Percentiles rank a stretch among this genome's conserved stretches.
phyloP scores from a whole-genome alignment of 345 rosid species.

The Populus deltoides region DNA sequence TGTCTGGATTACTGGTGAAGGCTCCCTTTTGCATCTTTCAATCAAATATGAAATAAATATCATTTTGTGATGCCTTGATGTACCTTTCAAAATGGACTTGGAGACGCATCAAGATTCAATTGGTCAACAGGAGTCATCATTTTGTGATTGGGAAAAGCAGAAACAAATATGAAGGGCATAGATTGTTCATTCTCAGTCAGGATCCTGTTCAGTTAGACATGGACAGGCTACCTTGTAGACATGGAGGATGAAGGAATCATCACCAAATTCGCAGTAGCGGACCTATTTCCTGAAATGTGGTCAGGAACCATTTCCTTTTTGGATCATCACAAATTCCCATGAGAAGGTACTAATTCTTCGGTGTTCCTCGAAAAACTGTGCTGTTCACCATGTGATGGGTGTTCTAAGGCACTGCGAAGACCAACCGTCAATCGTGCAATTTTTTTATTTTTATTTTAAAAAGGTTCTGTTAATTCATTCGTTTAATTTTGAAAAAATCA shows the following conservation, averaged over 20 bases:
- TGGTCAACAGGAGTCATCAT: neutral
- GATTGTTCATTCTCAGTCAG: neutral
- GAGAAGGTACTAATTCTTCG: too few species aligned
- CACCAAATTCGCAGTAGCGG: neutral
- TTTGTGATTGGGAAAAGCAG: neutral
- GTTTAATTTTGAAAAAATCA: too few species aligned
- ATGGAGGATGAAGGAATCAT: neutral
- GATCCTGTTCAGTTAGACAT: neutral
- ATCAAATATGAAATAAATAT: neutral
- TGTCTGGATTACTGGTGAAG: conserved; percentile 70
- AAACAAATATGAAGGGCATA: neutral
- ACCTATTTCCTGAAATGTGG: too few species aligned
- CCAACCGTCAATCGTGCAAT: too few species aligned
- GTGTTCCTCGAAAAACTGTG: too few species aligned
- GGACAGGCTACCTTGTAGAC: neutral
- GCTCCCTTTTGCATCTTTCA: neutral
- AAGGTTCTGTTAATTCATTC: too few species aligned
- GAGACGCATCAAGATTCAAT: neutral
- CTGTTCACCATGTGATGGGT: too few species aligned
- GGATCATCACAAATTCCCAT: too few species aligned
- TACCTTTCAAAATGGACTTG: neutral
- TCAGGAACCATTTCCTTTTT: too few species aligned
- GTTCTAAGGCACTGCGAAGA: too few species aligned
- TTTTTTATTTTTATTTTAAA: too few species aligned
- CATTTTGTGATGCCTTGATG: neutral